Conservation (phyloP, 768 basidiomycete species). For the Wakefieldia striispora region DNA sequence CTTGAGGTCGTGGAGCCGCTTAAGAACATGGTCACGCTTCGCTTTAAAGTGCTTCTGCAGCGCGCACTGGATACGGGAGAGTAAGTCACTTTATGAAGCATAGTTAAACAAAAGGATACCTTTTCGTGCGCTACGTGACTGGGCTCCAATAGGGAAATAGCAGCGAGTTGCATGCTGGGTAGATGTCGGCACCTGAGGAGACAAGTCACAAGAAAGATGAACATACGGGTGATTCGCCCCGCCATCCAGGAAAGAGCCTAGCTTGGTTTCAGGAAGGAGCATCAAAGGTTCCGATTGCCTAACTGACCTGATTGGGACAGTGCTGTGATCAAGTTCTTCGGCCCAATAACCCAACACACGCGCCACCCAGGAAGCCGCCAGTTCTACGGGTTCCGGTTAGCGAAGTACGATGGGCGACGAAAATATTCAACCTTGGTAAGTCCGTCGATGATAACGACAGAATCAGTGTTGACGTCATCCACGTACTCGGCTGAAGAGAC, state of each 20-base stretch:
- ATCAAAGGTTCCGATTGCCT: background rate
- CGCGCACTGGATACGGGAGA: constrained; percentile 47
- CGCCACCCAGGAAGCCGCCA: constrained; percentile 96
- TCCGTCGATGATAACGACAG: constrained; percentile 85
- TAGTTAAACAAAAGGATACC: constrained; percentile 28
- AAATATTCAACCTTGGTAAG: constrained; percentile 69
- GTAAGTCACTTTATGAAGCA: background rate
- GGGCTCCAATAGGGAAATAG: constrained; percentile 79
- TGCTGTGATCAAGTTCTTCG: constrained; percentile 83
- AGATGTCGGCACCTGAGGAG: background rate
- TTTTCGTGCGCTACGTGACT: constrained; percentile 68
- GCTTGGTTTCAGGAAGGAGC: background rate
- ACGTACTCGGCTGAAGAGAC: constrained; percentile 82
- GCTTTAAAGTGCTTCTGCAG: constrained; percentile 88
- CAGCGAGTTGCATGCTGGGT: constrained; percentile 78
- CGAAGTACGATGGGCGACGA: background rate
- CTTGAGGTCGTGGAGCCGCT: constrained; percentile 73
- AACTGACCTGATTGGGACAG: constrained; percentile 79
- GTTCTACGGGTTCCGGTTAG: constrained; percentile 51
- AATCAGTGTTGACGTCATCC: constrained; percentile 83
- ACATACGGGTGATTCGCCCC: constrained; percentile 90
- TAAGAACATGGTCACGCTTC: constrained; percentile 88
- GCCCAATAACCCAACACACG: constrained; percentile 90
- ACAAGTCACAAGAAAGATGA: background rate
- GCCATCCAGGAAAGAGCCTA: constrained; percentile 88